Base-by-base conservation (phyloP, 2,329 filamentous ascomycete species). In the Lecanicillium sp. region DNA sequence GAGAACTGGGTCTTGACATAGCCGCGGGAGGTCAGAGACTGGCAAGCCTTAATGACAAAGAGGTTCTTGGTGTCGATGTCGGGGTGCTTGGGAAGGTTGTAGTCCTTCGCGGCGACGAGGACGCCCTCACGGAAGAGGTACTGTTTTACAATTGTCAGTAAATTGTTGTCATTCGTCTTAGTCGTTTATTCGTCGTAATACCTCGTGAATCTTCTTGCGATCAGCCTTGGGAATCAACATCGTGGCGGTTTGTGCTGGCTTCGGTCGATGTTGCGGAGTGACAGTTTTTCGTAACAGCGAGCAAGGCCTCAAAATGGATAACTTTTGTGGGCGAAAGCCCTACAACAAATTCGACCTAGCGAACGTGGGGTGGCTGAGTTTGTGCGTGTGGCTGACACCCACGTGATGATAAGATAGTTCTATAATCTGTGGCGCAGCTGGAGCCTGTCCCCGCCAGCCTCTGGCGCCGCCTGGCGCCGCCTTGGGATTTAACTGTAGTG, bases 1-100 rank as follows among this genome's bases (percentile, higher is more conserved):
- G 88, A 95, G 85, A 98, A 98, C 73, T 94, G 92, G 60, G 92
- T 98, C 87, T 98, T 98, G 74, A 98, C 81, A 72, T 87, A 97
- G 67, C 90, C 90, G 68, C 92, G 90, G 58, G 89, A 96, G 76
- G 82, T 94, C 65, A 98, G 82, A 52, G 92, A 98, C 79, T 98
- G 92, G 74, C 81, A 84, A 62, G 92, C 92, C 83, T 98, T 98
- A 81, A 98, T 87, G 69, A 97, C 90, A 70, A 72, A 97, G 62
- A 98, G 87, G 82, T 98, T 98, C 84, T 95, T 95, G 71, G 88
- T 94, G 77, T 96, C 92, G 70, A 97, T 92, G 61, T 98, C 90
- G 66, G 78, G 78, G 78, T 98, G 92, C 83, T 94, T 94, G 68
- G 87, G 84, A 60, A 89, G 85, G 79, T 95, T 94, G 82, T 82